Evolutionary conservation across 1,284 basidiomycete genomes (phyloP).

Genomic region (Apiotrichum montevideense): DNA sequence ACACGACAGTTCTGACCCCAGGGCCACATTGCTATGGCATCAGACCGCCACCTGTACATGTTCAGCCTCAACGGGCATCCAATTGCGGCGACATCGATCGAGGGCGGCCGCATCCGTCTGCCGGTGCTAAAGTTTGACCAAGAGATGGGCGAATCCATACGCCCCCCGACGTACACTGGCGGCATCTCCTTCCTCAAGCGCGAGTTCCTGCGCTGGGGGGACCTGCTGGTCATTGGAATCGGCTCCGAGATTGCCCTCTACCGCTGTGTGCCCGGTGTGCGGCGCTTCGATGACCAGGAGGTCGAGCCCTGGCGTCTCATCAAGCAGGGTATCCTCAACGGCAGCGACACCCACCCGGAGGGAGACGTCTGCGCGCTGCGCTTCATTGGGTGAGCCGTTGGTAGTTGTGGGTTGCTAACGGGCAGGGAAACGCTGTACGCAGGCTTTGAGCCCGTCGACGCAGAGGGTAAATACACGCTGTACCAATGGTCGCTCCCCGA

Average conservation of each 20-base stretch:
- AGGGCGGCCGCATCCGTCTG: constrained; percentile 12
- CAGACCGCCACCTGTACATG: constrained; percentile 34
- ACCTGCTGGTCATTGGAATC: constrained; percentile 39
- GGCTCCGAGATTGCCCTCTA: constrained; percentile 25
- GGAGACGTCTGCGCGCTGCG: constrained; percentile 27
- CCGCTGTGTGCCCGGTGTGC: constrained; percentile 23
- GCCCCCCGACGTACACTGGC: constrained; percentile 28
- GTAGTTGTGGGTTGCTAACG: not conserved
- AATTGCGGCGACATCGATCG: constrained; percentile 33
- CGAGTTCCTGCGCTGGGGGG: constrained; percentile 39
- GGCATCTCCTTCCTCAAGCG: constrained; percentile 41
- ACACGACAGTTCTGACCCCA: constrained; percentile 4
- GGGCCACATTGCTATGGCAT: constrained; percentile 44
- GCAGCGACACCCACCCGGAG: constrained; percentile 28
- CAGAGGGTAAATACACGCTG: constrained; percentile 25
- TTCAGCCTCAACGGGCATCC: constrained; percentile 46
- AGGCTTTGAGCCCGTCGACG: constrained; percentile 26
- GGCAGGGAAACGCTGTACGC: constrained; percentile 44
- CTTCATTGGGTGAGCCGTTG: constrained; percentile 40
- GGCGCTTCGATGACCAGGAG: constrained; percentile 24
- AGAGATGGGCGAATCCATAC: constrained; percentile 3
- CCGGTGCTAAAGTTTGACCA: constrained; percentile 2
- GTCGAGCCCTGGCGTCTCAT: constrained; percentile 40
- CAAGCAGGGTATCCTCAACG: constrained; percentile 31
- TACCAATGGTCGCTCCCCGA: constrained; percentile 47